Conservation (phyloP, 495 filamentous ascomycete genomes). For the Lophiostoma macrostomum region DNA sequence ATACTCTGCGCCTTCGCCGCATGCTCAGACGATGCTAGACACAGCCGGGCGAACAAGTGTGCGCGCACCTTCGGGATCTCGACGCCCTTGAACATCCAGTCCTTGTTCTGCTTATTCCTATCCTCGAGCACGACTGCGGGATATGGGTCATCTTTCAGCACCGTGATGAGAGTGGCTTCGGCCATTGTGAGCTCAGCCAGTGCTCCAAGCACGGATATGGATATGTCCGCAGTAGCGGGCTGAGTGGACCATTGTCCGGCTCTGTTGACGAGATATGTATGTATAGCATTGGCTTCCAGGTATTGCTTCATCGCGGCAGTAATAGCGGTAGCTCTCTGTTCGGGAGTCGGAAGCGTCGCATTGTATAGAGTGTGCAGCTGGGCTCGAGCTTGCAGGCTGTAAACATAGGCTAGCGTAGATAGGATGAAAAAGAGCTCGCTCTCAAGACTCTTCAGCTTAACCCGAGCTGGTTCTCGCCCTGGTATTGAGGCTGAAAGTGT, state of each 20-base stretch:
- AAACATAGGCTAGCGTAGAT: constrained; percentile 68
- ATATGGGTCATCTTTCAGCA: constrained; percentile 92
- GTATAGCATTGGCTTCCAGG: constrained; percentile 74
- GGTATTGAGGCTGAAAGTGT: constrained; percentile 60
- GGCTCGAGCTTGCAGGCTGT: constrained; percentile 66
- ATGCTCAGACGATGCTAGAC: constrained; percentile 72
- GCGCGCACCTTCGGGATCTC: constrained; percentile 85
- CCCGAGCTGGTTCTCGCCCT: constrained; percentile 57
- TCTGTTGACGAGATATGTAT: constrained; percentile 61
- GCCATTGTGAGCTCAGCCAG: constrained; percentile 72
- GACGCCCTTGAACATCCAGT: constrained; percentile 89
- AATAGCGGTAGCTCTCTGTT: constrained; percentile 66
- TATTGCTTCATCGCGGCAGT: constrained; percentile 73
- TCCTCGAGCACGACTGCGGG: constrained; percentile 71
- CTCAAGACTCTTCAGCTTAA: constrained; percentile 70
- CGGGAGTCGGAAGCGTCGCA: constrained; percentile 57
- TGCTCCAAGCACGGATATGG: constrained; percentile 62
- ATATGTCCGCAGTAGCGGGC: constrained; percentile 54
- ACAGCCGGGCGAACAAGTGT: constrained; percentile 80
- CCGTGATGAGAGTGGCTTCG: constrained; percentile 84
- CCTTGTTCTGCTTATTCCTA: constrained; percentile 72
- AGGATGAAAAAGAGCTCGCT: constrained; percentile 79
- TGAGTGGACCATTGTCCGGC: constrained; percentile 40
- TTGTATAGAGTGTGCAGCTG: constrained; percentile 56
- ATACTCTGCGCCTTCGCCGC: constrained; percentile 59